Conservation (phyloP, 495 filamentous ascomycete species). For the Xylaria cubensis region DNA sequence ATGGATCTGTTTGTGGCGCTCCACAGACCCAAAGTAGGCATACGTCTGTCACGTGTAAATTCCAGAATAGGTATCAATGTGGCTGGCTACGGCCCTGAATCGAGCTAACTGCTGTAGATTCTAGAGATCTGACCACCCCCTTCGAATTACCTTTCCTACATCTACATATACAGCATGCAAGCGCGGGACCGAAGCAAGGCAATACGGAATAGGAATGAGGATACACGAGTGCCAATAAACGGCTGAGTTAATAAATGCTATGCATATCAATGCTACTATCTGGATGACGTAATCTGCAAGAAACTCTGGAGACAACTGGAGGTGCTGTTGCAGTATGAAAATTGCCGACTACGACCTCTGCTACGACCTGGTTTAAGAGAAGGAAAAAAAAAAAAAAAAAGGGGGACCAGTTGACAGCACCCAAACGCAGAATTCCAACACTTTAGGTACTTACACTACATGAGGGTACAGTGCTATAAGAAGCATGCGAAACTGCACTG, state of each 20-base stretch:
- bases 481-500: too few relatives aligned
- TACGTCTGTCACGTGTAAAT: not conserved
- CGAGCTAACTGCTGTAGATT: not conserved
- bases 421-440: too few relatives aligned
- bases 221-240: not conserved
- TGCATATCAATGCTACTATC: not conserved
- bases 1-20: not conserved
- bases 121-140: constrained; percentile 22
- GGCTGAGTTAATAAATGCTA: not conserved
- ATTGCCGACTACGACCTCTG: too few relatives aligned
- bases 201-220: not conserved
- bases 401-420: too few relatives aligned
- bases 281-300: not conserved
- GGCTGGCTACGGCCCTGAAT: not conserved
- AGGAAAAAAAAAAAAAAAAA: too few relatives aligned
- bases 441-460: too few relatives aligned
- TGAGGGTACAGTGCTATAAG: too few relatives aligned
- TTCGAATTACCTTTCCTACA: not conserved
- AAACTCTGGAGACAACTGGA: not conserved
- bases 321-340: not conserved
- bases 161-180: not conserved
- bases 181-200: not conserved
- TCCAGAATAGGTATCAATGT: constrained; percentile 3
- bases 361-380: too few relatives aligned
- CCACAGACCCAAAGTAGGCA: not conserved